A percentile compares a stretch with the other conserved stretches of the same genome.
phyloP scores from a whole-genome alignment of 306 rosid genomes.

The Abrus pulchellus region DNA sequence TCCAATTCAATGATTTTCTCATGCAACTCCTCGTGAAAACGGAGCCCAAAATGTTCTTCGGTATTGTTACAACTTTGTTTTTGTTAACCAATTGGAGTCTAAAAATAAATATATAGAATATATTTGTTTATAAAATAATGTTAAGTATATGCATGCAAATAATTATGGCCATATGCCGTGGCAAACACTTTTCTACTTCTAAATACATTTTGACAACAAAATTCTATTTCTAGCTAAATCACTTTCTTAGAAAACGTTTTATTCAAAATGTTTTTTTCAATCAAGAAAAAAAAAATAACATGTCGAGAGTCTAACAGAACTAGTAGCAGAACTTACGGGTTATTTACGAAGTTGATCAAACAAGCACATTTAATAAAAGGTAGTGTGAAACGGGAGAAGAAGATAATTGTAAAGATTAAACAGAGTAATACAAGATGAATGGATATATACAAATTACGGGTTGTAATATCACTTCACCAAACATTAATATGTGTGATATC shows the following conservation, averaged over 20 bases:
- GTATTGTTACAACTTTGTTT: neutral
- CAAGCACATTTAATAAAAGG: neutral
- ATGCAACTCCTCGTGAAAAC: neutral
- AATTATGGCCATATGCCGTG: neutral
- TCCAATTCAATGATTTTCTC: neutral
- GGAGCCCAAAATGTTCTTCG: neutral
- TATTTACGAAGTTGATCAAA: neutral
- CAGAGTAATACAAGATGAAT: neutral
- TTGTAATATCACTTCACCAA: neutral
- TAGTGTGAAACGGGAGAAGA: neutral
- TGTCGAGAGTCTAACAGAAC: neutral
- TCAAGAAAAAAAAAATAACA: neutral
- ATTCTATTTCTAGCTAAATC: neutral
- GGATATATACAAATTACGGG: neutral
- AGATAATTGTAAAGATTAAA: neutral
- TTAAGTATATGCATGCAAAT: neutral
- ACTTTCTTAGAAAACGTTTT: neutral
- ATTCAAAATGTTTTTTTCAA: neutral
- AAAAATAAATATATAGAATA: neutral
- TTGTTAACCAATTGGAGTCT: neutral
- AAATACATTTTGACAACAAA: neutral
- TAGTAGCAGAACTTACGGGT: neutral
- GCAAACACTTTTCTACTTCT: neutral
- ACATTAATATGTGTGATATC: neutral
- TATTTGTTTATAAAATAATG: neutral